Percentiles rank a stretch among this genome's conserved stretches.
phyloP scores from a whole-genome alignment of 2,329 filamentous ascomycete genomes.

The Paecilomyces dactylethromorphus region DNA sequence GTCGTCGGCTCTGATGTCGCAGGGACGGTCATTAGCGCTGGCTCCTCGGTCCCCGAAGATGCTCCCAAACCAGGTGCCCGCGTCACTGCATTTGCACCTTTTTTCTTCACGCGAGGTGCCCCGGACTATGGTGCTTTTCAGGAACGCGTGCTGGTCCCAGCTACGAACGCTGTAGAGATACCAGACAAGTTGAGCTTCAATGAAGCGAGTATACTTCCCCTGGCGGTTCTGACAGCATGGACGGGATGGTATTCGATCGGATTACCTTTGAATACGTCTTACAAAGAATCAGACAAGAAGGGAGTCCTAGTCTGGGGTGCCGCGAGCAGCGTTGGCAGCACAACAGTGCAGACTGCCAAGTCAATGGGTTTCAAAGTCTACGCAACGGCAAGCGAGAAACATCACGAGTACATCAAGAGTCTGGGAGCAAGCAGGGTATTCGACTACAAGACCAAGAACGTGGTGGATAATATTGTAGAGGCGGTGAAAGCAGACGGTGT shows the following conservation, averaged over 20 bases:
- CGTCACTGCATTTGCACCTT: constrained; percentile 20
- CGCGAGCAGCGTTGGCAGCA: constrained; percentile 34
- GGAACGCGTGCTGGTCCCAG: constrained; percentile 20
- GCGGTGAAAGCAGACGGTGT: constrained; percentile 15
- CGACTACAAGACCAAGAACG: constrained; percentile 30
- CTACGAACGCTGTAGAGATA: constrained; percentile 21
- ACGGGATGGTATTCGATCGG: constrained; percentile 19
- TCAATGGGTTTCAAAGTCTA: constrained; percentile 34
- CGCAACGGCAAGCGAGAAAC: constrained; percentile 31
- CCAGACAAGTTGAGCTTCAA: constrained; percentile 21
- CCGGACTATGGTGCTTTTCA: constrained; percentile 24
- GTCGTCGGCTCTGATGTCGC: constrained; percentile 25
- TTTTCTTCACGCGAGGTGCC: constrained; percentile 19
- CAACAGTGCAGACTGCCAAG: constrained; percentile 35
- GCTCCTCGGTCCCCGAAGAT: constrained; percentile 15
- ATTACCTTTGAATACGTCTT: constrained; percentile 14
- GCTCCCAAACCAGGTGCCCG: constrained; percentile 18
- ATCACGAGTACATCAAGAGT: constrained; percentile 30
- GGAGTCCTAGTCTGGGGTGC: constrained; percentile 38
- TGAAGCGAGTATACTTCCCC: constrained; percentile 18
- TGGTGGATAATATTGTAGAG: constrained; percentile 22
- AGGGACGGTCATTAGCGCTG: constrained; percentile 21
- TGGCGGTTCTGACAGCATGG: constrained; percentile 19
- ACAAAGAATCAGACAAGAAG: constrained; percentile 15
- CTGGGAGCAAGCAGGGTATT: constrained; percentile 34